A percentile compares a stretch with the other conserved stretches of the same genome.
Conservation (phyloP, 2,329 filamentous ascomycete species). For the Pezicula radicicola region DNA sequence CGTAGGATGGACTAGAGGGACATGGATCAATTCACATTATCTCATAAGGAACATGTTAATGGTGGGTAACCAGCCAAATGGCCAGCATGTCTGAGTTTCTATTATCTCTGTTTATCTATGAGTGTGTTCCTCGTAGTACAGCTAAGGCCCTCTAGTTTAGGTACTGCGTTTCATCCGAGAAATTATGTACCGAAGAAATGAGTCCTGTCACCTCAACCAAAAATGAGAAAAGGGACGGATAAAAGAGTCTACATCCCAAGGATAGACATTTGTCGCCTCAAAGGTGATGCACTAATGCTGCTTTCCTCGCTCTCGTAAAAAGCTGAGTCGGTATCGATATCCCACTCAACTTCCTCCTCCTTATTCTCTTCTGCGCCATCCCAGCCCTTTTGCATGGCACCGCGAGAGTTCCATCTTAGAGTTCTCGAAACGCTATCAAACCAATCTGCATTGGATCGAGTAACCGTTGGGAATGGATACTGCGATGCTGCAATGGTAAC, state of each 20-base stretch:
- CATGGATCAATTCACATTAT: too few species aligned
- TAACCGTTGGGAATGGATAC: constrained; percentile 96
- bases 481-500: constrained; percentile 95
- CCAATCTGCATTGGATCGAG: constrained; percentile 88
- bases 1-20: too few species aligned
- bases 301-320: constrained; percentile 72
- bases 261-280: constrained; percentile 72
- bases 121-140: too few species aligned
- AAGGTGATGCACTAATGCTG: constrained; percentile 62
- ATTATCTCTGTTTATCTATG: too few species aligned
- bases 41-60: too few species aligned
- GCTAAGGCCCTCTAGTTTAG: too few species aligned
- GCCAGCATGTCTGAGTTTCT: too few species aligned
- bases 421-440: constrained; percentile 93
- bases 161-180: not conserved
- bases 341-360: constrained; percentile 67
- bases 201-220: not conserved
- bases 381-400: constrained; percentile 88
- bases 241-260: constrained; percentile 50
- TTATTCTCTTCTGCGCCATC: constrained; percentile 41
- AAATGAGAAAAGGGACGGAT: not conserved
- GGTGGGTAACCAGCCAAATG: too few species aligned
- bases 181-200: not conserved
- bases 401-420: constrained; percentile 90
- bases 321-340: constrained; percentile 87